phyloP scores from a whole-genome alignment of 2,329 filamentous ascomycete genomes.

The Fonsecaea pedrosoi region DNA sequence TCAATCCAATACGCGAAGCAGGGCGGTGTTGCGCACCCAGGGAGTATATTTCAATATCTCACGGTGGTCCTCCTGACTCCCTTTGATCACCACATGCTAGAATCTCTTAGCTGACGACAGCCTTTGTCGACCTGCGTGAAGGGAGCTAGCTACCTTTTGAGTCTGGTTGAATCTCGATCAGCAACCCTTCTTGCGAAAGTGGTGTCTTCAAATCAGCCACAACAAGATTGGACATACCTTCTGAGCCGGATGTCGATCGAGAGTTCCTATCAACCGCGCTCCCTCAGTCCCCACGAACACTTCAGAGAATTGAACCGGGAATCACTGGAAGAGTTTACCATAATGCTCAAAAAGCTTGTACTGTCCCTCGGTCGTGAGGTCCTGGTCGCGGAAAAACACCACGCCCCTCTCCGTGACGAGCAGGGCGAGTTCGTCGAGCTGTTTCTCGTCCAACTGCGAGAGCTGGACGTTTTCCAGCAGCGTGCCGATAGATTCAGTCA shows the following conservation, averaged over 20 bases:
- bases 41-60: conserved; percentile 56
- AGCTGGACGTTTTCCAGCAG: conserved; percentile 52
- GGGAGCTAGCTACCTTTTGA: conserved; percentile 37
- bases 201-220: not conserved
- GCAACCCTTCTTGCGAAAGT: not conserved
- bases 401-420: conserved; percentile 70
- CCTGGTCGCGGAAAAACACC: conserved; percentile 60
- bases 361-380: conserved; percentile 53
- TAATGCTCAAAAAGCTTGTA: conserved; percentile 58
- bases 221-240: conserved; percentile 29
- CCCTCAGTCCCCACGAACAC: conserved; percentile 20
- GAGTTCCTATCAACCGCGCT: conserved; percentile 24
- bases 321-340: conserved; percentile 40
- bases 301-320: not conserved
- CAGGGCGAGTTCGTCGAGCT: conserved; percentile 60
- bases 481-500: conserved; percentile 51
- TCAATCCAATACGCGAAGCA: not conserved
- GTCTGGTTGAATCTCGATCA: conserved; percentile 32
- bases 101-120: not conserved
- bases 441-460: conserved; percentile 52
- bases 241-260: conserved; percentile 57
- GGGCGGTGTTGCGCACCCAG: conserved; percentile 43
- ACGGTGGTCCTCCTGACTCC: conserved; percentile 55
- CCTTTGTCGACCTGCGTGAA: not conserved
- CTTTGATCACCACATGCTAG: conserved; percentile 53